These are phyloP conservation scores for Pythium vanterpoolii DNA, from an alignment of 352 stramenopile genomes.

Conservation along the genomic window DNA sequence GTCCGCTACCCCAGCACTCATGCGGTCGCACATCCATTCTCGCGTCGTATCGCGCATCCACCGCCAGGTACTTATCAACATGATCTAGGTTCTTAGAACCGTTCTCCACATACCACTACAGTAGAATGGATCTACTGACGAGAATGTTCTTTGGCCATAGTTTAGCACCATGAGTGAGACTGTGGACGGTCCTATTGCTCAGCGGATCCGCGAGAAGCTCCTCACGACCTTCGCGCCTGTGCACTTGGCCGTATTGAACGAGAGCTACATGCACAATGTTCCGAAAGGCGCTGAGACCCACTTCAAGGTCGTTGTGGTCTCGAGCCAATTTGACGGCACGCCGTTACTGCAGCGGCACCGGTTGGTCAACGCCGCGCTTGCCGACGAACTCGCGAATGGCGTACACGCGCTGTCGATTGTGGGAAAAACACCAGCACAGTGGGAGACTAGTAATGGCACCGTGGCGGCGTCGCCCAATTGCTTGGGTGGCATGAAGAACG, in stretches of 20 bases:
- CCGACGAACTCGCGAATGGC: constrained; percentile 78
- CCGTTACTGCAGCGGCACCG: constrained; percentile 88
- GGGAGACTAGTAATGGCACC: constrained; percentile 43
- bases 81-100: neutral
- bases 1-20: neutral
- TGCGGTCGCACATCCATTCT: constrained; percentile 20
- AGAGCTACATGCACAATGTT: constrained; percentile 96
- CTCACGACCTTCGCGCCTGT: constrained; percentile 47
- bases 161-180: constrained; percentile 32
- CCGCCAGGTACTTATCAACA: constrained; percentile 5
- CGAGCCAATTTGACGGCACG: constrained; percentile 87
- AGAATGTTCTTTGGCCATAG: neutral
- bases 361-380: constrained; percentile 88
- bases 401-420: constrained; percentile 95
- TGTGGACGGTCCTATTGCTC: constrained; percentile 40
- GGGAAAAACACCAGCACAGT: constrained; percentile 93
- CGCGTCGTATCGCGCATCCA: constrained; percentile 3
- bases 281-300: constrained; percentile 93
- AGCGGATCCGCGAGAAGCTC: constrained; percentile 69
- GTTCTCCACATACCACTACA: neutral
- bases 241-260: constrained; percentile 90
- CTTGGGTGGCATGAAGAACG: constrained; percentile 64
- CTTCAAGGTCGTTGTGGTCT: constrained; percentile 96
- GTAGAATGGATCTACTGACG: neutral
- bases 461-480: constrained; percentile 72